phyloP scores from a whole-genome alignment of 2,329 filamentous ascomycete genomes.

The Rhynchosporium secalis region DNA sequence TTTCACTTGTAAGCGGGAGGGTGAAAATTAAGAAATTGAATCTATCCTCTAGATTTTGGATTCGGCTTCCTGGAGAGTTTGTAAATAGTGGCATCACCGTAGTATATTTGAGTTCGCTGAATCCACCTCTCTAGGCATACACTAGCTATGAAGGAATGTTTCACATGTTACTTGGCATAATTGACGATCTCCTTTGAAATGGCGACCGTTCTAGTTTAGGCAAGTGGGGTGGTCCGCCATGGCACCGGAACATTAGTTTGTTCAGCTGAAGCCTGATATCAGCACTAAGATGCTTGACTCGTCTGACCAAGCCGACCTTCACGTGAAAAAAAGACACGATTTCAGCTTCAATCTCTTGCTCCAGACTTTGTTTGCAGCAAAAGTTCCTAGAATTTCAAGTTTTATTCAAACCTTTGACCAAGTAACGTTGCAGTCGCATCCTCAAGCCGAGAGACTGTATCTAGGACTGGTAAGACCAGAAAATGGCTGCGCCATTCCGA shows the following conservation, averaged over 20 bases:
- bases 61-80: too few species aligned
- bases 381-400: neutral
- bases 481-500: constrained; percentile 5
- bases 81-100: too few species aligned
- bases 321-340: constrained; percentile 1
- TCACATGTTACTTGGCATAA: neutral
- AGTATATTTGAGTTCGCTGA: too few species aligned
- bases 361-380: neutral
- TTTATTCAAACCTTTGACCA: neutral
- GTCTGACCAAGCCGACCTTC: neutral
- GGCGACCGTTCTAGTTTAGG: neutral
- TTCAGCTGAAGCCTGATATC: neutral
- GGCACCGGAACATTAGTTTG: neutral
- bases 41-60: too few species aligned
- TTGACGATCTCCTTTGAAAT: neutral
- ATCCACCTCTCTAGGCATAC: too few species aligned
- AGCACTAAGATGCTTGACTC: neutral
- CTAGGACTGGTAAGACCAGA: neutral
- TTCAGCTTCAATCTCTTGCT: neutral
- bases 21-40: too few species aligned
- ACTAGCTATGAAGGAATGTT: neutral
- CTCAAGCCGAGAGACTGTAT: neutral
- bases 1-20: too few species aligned
- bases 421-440: neutral
- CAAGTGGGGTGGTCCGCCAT: constrained; percentile 1